These are phyloP conservation scores for Pichia sp. DNA, from an alignment of 1,139 yeast genomes.

Conservation along the genomic window DNA sequence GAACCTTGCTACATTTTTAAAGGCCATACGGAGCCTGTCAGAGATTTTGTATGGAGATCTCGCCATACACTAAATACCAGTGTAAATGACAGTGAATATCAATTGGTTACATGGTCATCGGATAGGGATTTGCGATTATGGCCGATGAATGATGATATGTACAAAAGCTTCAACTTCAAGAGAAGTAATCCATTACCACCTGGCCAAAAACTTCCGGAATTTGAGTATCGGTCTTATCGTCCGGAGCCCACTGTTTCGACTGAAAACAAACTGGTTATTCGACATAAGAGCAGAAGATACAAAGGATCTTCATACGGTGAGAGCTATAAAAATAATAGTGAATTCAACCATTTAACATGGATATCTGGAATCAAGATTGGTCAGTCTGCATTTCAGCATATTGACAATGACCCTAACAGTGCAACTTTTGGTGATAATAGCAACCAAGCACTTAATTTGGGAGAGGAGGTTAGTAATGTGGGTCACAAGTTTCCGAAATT, in stretches of 20 bases:
- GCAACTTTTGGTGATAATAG: conserved; percentile 33
- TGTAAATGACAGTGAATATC: conserved; percentile 72
- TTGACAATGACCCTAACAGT: conserved; percentile 28
- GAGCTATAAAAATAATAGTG: conserved; percentile 19
- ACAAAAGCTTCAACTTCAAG: conserved; percentile 53
- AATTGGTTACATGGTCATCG: conserved; percentile 89
- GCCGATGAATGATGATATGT: conserved; percentile 62
- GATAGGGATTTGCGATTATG: conserved; percentile 82
- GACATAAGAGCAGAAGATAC: conserved; percentile 18
- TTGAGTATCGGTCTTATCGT: conserved; percentile 46
- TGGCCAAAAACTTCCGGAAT: conserved; percentile 36
- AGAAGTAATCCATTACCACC: conserved; percentile 34
- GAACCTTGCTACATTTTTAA: conserved; percentile 60
- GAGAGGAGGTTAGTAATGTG: conserved; percentile 85
- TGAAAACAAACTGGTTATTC: conserved; percentile 24
- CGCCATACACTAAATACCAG: conserved; percentile 43
- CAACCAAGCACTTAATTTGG: conserved; percentile 60
- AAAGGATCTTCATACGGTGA: conserved; percentile 5
- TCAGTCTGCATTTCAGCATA: conserved; percentile 31
- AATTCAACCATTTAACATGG: conserved; percentile 75
- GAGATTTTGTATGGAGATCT: conserved; percentile 84
- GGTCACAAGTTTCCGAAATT: conserved; percentile 90
- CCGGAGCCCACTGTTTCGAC: conserved; percentile 39
- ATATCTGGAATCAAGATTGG: conserved; percentile 88
- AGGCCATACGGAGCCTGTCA: conserved; percentile 81